phyloP scores from a whole-genome alignment of 345 rosid species.

The Diplotaxis tenuifolia region DNA sequence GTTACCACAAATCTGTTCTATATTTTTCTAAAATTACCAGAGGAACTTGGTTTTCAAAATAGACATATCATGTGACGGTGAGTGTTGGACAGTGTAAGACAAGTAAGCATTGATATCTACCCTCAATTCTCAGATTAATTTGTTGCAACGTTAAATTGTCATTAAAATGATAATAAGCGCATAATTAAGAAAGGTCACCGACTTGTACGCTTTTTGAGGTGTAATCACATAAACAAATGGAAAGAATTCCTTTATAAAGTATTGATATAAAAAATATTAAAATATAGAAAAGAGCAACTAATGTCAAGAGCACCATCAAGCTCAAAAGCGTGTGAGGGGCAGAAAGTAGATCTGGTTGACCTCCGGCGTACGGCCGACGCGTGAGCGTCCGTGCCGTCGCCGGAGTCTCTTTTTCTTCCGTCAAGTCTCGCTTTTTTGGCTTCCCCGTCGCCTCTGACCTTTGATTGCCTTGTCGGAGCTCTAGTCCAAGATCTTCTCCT shows the following conservation, averaged over 20 bases:
- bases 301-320: no score
- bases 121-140: background rate
- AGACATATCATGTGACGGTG: background rate
- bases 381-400: no score
- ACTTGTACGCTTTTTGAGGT: conserved; percentile 26
- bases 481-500: no score
- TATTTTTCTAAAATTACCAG: background rate
- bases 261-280: background rate
- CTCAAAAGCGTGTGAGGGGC: no score
- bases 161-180: background rate
- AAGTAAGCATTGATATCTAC: background rate
- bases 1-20: background rate
- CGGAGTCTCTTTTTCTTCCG: no score
- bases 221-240: conserved; percentile 21
- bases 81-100: background rate
- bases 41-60: background rate
- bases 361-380: no score
- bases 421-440: no score
- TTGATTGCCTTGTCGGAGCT: no score
- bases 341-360: no score
- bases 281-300: background rate
- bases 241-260: background rate
- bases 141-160: background rate
- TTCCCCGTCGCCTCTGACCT: no score
- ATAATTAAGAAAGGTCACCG: conserved; percentile 17